phyloP scores from a whole-genome alignment of 768 basidiomycete genomes.

The Mrakia blollopis region DNA sequence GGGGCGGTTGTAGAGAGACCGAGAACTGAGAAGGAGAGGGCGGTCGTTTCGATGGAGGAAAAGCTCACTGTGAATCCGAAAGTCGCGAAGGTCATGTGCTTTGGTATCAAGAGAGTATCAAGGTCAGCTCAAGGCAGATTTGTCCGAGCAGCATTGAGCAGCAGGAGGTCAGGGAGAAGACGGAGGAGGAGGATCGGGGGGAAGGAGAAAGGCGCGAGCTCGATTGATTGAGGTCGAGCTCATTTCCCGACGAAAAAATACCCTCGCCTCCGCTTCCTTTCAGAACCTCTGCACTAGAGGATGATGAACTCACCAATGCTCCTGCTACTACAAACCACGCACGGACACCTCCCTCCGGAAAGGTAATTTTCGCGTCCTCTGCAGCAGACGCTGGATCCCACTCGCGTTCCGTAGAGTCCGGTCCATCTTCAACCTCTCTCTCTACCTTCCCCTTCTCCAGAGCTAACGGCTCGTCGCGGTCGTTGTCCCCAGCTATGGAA shows the following conservation, averaged over 20 bases:
- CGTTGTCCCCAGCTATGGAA: no score
- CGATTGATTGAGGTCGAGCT: no score
- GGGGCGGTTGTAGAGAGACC: neutral
- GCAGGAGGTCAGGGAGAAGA: neutral
- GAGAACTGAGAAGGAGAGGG: neutral
- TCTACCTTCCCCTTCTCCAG: neutral
- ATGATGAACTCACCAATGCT: neutral
- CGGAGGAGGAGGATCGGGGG: no score
- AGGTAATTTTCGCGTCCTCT: neutral
- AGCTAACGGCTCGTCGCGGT: no score
- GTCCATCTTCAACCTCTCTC: neutral
- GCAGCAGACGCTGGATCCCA: neutral
- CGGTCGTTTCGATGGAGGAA: no score
- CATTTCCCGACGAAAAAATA: neutral
- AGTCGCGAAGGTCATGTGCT: conserved; percentile 10
- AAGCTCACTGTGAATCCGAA: conserved; percentile 9
- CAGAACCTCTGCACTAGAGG: neutral
- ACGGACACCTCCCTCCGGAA: neutral
- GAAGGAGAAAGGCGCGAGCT: neutral
- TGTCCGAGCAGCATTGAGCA: neutral
- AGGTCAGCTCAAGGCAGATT: neutral
- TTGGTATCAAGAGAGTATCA: neutral
- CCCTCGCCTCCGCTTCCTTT: neutral
- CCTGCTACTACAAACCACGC: conserved; percentile 3
- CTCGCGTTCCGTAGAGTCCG: neutral